A percentile compares a stretch with the other conserved stretches of the same genome.
Evolutionary conservation across 2,329 filamentous ascomycete species (phyloP).

Genomic region (Byssoonygena ceratinophila): DNA sequence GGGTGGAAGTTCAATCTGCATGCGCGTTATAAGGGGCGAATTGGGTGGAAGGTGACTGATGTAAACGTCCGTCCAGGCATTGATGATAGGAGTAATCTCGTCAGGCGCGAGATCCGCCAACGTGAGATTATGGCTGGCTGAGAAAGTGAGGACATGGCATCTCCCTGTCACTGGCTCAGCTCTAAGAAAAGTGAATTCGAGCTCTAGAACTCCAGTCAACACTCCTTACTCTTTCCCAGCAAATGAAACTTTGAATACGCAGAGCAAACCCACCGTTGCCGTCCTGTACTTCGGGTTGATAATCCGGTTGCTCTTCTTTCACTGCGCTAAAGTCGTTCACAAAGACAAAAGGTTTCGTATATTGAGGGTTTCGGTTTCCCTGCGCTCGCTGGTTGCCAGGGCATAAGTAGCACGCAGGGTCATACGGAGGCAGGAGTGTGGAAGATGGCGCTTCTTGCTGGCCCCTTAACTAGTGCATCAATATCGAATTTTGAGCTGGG

Average conservation of each 20-base stretch:
- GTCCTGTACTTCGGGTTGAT: constrained; percentile 46
- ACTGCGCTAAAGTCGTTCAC: constrained; percentile 97
- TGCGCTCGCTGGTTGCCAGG: constrained; percentile 81
- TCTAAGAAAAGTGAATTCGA: constrained; percentile 65
- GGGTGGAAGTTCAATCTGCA: constrained; percentile 39
- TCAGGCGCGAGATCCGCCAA: constrained; percentile 72
- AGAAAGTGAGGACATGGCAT: constrained; percentile 96
- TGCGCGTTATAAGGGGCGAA: constrained; percentile 43
- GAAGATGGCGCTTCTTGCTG: constrained; percentile 63
- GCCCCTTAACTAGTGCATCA: constrained; percentile 44
- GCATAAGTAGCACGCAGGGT: constrained; percentile 88
- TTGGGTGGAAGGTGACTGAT: constrained; percentile 58
- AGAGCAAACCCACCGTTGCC: constrained; percentile 40
- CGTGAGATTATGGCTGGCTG: constrained; percentile 78
- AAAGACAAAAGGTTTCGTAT: constrained; percentile 81
- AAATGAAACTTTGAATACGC: background rate
- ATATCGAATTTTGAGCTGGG: too few species aligned
- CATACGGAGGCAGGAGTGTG: constrained; percentile 64
- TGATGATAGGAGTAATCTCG: constrained; percentile 71
- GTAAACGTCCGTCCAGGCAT: constrained; percentile 89
- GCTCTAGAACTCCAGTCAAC: constrained; percentile 17
- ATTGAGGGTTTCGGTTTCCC: constrained; percentile 76
- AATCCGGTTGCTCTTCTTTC: constrained; percentile 81
- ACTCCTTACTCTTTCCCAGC: background rate
- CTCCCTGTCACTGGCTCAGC: constrained; percentile 84